phyloP scores from a whole-genome alignment of 306 rosid genomes.

The Malus asiatica region DNA sequence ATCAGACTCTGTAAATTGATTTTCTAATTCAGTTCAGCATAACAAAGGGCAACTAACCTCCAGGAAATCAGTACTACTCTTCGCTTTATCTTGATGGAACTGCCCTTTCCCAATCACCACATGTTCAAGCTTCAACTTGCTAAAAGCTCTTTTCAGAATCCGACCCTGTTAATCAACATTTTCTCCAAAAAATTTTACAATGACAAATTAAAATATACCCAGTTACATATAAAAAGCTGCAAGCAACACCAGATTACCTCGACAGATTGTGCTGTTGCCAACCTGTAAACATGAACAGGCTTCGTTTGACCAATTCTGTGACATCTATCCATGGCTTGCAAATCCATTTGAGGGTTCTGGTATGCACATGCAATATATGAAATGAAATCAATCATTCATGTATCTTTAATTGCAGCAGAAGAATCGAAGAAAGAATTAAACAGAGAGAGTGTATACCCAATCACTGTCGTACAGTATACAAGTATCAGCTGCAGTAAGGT shows the following conservation, averaged over 20 bases:
- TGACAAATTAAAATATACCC: background rate
- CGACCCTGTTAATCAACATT: slow-evolving; percentile 58
- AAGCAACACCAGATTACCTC: slow-evolving; percentile 44
- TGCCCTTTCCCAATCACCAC: slow-evolving; percentile 91
- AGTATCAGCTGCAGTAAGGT: slow-evolving; percentile 97
- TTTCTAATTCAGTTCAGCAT: background rate
- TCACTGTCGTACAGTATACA: slow-evolving; percentile 97
- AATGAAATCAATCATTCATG: background rate
- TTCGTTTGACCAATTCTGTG: slow-evolving; percentile 94
- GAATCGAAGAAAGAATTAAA: background rate
- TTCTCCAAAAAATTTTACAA: background rate
- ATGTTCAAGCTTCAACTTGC: slow-evolving; percentile 96
- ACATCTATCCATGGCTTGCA: slow-evolving; percentile 99
- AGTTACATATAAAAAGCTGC: background rate
- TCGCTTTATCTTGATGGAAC: slow-evolving; percentile 68
- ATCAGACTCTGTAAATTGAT: background rate
- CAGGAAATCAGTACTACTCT: slow-evolving; percentile 16
- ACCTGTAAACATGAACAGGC: slow-evolving; percentile 97
- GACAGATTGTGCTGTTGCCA: slow-evolving; percentile 85
- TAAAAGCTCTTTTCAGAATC: slow-evolving; percentile 85
- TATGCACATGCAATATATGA: slow-evolving; percentile 13
- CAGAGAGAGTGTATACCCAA: slow-evolving; percentile 52
- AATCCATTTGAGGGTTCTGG: slow-evolving; percentile 97
- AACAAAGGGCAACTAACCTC: slow-evolving; percentile 41
- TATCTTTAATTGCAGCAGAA: background rate